Conservation (phyloP, 2,329 filamentous ascomycete species). For the Calonectria pseudoturangicola region DNA sequence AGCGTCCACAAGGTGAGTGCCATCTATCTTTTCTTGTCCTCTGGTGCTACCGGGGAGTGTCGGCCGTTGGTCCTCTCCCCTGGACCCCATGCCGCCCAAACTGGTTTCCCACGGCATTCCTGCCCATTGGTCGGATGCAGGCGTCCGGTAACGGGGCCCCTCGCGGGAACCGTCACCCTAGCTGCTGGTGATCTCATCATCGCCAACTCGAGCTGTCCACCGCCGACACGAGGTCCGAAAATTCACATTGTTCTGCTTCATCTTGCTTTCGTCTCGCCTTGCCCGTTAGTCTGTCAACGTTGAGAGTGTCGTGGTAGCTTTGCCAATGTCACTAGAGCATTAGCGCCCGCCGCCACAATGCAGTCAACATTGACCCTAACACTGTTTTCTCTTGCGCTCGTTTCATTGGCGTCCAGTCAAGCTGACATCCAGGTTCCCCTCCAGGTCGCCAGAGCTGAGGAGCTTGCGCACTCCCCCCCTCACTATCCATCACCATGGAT, state of each 20-base stretch:
- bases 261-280: not conserved
- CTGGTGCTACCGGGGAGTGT: not conserved
- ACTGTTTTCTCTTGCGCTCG: constrained; percentile 37
- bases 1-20: constrained; percentile 47
- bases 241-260: not conserved
- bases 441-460: constrained; percentile 46
- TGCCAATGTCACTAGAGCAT: constrained; percentile 13
- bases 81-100: constrained; percentile 19
- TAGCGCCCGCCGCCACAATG: constrained; percentile 43
- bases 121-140: constrained; percentile 32
- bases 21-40: constrained; percentile 27
- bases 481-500: constrained; percentile 93
- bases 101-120: constrained; percentile 19
- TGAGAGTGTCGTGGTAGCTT: not conserved
- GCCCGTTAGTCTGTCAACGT: not conserved
- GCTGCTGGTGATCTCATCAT: constrained; percentile 26
- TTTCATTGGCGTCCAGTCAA: constrained; percentile 33
- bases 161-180: constrained; percentile 13
- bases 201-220: not conserved
- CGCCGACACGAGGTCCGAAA: constrained; percentile 13
- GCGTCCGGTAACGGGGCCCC: constrained; percentile 13
- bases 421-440: constrained; percentile 50
- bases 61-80: constrained; percentile 18
- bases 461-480: constrained; percentile 70
- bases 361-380: constrained; percentile 34